phyloP scores from a whole-genome alignment of 441 rosid genomes.

The Hura crepitans region DNA sequence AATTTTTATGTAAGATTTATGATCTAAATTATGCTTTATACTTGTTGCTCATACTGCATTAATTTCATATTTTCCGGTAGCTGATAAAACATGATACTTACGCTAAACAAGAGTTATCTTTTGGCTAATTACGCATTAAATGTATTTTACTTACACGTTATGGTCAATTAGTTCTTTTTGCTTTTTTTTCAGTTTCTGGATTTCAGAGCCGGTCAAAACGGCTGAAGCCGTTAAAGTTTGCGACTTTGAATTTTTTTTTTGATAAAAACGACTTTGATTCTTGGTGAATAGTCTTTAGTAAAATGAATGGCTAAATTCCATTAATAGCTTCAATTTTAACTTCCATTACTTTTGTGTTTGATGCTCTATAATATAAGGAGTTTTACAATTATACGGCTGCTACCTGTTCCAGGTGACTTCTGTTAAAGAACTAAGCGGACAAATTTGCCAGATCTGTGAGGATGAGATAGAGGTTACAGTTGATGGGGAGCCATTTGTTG shows the following conservation, averaged over 20 bases:
- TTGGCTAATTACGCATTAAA: neutral
- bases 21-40: too few relatives aligned
- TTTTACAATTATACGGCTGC: conserved; percentile 16
- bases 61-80: neutral
- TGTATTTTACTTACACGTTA: neutral
- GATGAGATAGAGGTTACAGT: conserved; percentile 63
- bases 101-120: neutral
- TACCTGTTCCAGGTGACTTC: conserved; percentile 48
- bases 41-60: neutral
- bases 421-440: conserved; percentile 63
- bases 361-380: conserved; percentile 11
- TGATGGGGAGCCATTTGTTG: conserved; percentile 77
- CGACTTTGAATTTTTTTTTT: too few relatives aligned
- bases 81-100: conserved; percentile 9
- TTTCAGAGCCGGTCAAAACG: conserved; percentile 25
- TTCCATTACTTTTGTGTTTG: neutral
- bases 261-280: conserved; percentile 25
- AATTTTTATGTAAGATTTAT: neutral
- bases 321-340: conserved; percentile 7
- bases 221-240: conserved; percentile 25
- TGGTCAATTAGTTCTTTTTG: conserved; percentile 7
- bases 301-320: conserved; percentile 13
- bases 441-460: conserved; percentile 78
- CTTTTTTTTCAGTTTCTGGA: conserved; percentile 20
- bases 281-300: conserved; percentile 12